phyloP scores from a whole-genome alignment of 345 rosid species.

The Rhodamnia rubescens region DNA sequence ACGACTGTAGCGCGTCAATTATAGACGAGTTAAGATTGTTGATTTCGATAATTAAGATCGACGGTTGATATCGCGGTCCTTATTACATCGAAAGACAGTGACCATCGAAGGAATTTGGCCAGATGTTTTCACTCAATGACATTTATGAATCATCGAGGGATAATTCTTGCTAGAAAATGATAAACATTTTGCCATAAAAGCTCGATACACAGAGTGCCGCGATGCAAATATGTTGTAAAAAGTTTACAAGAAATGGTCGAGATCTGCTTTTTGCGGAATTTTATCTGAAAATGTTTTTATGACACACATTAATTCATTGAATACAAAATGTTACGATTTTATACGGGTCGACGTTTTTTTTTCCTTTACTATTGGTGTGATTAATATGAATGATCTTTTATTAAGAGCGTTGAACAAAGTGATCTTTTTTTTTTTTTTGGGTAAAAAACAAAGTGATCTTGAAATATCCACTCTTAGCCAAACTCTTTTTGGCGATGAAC shows the following conservation, averaged over 20 bases:
- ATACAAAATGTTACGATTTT: background rate
- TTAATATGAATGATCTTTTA: no score
- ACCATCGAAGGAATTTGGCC: background rate
- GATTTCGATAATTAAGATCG: background rate
- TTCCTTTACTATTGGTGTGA: background rate
- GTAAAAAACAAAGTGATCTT: no score
- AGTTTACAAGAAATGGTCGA: background rate
- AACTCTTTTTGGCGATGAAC: background rate
- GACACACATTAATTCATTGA: background rate
- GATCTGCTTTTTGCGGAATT: background rate
- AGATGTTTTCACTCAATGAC: background rate
- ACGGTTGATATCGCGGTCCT: background rate
- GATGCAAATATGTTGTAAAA: no score
- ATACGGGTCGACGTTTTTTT: background rate
- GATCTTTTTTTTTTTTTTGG: no score
- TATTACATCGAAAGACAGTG: background rate
- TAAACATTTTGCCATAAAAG: accelerated
- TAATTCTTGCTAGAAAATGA: background rate
- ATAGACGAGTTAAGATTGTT: background rate
- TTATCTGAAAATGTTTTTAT: background rate
- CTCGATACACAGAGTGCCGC: background rate
- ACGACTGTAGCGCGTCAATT: background rate
- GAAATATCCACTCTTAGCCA: no score
- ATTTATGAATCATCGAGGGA: accelerated
- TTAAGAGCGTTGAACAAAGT: no score